phyloP scores from a whole-genome alignment of 176 grass and related monocot genomes.

The Eragrostis curvula region DNA sequence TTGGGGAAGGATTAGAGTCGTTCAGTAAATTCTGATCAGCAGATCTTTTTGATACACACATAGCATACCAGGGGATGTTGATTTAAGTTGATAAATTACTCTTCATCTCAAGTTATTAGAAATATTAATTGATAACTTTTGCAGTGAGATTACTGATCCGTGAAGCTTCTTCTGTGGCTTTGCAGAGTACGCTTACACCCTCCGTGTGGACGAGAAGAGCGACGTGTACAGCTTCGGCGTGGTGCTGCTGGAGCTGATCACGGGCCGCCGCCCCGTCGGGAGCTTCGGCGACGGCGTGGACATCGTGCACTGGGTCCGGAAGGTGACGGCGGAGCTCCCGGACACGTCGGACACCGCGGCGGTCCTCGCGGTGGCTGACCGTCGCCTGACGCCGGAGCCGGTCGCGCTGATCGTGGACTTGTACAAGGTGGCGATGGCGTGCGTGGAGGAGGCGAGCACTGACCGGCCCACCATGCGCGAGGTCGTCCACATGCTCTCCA shows the following conservation, averaged over 20 bases:
- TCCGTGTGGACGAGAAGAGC: constrained; percentile 79
- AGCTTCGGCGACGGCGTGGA: constrained; percentile 88
- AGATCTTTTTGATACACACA: too few species aligned
- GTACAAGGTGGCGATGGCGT: constrained; percentile 73
- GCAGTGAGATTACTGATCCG: not conserved
- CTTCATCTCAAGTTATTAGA: too few species aligned
- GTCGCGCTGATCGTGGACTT: constrained; percentile 57
- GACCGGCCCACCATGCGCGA: constrained; percentile 79
- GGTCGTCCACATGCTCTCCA: constrained; percentile 81
- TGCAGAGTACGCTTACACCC: constrained; percentile 82
- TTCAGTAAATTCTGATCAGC: too few species aligned
- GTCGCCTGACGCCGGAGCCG: constrained; percentile 48
- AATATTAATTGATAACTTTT: too few species aligned
- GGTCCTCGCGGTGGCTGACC: constrained; percentile 59
- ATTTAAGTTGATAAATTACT: too few species aligned
- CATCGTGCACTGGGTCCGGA: constrained; percentile 86
- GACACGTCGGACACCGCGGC: constrained; percentile 44
- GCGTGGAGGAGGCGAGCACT: constrained; percentile 76
- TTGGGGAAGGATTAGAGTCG: too few species aligned
- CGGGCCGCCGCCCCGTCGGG: constrained; percentile 62
- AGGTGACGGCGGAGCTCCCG: constrained; percentile 55
- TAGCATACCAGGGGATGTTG: too few species aligned
- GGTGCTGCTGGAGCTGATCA: constrained; percentile 80
- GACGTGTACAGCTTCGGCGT: constrained; percentile 81
- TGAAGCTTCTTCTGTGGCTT: not conserved